A percentile compares a stretch with the other conserved stretches of the same genome.
Conservation (phyloP, 179 eudicot genomes). For the Silene vulgaris region DNA sequence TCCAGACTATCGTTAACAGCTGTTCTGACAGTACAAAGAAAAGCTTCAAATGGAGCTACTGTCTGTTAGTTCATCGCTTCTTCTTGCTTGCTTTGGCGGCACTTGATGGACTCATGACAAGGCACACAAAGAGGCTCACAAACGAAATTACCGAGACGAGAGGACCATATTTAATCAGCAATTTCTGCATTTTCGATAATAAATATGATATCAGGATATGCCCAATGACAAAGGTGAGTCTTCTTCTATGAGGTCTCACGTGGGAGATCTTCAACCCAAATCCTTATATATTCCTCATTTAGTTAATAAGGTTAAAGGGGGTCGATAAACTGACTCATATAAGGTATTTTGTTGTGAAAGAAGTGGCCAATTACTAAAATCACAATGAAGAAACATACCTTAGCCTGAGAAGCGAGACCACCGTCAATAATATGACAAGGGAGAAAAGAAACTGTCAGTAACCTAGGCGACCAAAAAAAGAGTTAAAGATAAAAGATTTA, state of each 20-base stretch:
- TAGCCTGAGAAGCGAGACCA: constrained; percentile 44
- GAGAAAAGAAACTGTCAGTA: constrained; percentile 12
- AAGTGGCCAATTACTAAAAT: neutral
- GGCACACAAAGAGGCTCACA: constrained; percentile 60
- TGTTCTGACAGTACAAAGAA: constrained; percentile 26
- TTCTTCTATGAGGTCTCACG: neutral
- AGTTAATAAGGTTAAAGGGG: neutral
- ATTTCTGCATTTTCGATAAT: constrained; percentile 46
- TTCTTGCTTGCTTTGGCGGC: constrained; percentile 73
- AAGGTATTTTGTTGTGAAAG: neutral
- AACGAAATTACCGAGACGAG: constrained; percentile 54
- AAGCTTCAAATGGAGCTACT: constrained; percentile 10
- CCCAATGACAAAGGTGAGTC: neutral
- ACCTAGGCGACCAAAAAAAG: neutral
- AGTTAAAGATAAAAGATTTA: neutral
- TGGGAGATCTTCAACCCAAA: neutral
- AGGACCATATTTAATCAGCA: constrained; percentile 73
- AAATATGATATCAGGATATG: neutral
- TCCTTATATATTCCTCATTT: neutral
- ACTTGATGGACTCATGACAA: constrained; percentile 60
- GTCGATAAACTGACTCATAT: neutral
- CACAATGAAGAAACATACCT: constrained; percentile 39
- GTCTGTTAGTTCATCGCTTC: constrained; percentile 41
- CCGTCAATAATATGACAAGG: constrained; percentile 31
- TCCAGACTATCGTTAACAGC: constrained; percentile 18